Evolutionary conservation across 352 stramenopile genomes (phyloP).

Genomic region (Phytophthora pinifolia): DNA sequence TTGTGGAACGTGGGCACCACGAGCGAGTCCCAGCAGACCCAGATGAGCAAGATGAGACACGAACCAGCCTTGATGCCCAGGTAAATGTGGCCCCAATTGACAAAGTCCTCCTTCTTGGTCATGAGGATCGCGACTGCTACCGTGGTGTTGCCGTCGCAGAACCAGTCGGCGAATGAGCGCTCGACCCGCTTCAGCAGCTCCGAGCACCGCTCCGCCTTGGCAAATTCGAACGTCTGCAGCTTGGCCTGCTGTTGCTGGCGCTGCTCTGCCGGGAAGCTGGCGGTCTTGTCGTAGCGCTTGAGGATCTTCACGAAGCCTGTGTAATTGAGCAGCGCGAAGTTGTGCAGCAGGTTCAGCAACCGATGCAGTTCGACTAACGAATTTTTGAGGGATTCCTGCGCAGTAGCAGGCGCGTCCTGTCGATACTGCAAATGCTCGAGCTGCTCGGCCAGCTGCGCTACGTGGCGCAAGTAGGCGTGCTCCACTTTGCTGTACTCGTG

Average conservation of each 20-base stretch:
- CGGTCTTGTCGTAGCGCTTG: conserved; percentile 93
- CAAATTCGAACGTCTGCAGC: conserved; percentile 63
- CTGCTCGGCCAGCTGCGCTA: conserved; percentile 79
- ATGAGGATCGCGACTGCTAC: conserved; percentile 82
- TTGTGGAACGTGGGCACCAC: conserved; percentile 78
- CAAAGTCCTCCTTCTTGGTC: conserved; percentile 70
- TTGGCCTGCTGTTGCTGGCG: conserved; percentile 47
- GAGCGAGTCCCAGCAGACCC: conserved; percentile 96
- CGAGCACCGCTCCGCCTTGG: conserved; percentile 49
- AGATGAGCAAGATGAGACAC: conserved; percentile 82
- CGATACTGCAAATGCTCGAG: conserved; percentile 84
- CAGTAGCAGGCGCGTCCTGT: conserved; percentile 48
- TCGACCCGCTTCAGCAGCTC: conserved; percentile 64
- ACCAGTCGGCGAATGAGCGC: conserved; percentile 65
- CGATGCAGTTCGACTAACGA: conserved; percentile 94
- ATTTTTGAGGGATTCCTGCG: conserved; percentile 91
- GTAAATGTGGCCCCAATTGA: conserved; percentile 84
- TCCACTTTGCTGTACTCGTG: conserved; percentile 91
- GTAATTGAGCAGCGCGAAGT: conserved; percentile 98
- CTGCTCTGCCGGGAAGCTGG: conserved; percentile 36
- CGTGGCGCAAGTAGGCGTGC: conserved; percentile 88
- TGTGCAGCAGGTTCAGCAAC: conserved; percentile 93
- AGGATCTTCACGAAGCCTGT: conserved; percentile 98
- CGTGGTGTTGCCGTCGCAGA: conserved; percentile 68
- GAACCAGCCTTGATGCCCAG: conserved; percentile 84